These are phyloP conservation scores for Tetrapyrgos nigripes DNA, from an alignment of 1,284 basidiomycete species.

Conservation along the genomic window DNA sequence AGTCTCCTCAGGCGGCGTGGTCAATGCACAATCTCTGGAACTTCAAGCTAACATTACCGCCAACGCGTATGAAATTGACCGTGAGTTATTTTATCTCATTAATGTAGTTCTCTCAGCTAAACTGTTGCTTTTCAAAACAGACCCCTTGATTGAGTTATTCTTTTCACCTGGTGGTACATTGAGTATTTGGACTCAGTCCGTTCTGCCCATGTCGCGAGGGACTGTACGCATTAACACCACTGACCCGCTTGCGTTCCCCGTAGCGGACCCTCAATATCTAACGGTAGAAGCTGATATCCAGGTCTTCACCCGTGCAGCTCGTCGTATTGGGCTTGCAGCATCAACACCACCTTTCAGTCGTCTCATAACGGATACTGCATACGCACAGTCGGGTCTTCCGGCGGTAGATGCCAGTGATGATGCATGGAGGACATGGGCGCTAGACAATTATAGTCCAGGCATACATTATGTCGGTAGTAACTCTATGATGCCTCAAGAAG, in stretches of 20 bases:
- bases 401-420: constrained; percentile 1
- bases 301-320: constrained; percentile 14
- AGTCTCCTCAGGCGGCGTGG: not conserved
- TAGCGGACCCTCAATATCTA: constrained; percentile 17
- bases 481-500: constrained; percentile 10
- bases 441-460: constrained; percentile 5
- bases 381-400: not conserved
- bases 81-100: not conserved
- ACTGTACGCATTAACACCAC: constrained; percentile 20
- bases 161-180: constrained; percentile 9
- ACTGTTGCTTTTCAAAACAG: no score
- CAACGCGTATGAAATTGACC: constrained; percentile 5
- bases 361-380: constrained; percentile 1
- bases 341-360: constrained; percentile 20
- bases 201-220: constrained; percentile 16
- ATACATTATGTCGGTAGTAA: constrained; percentile 6
- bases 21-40: not conserved
- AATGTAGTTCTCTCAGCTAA: not conserved
- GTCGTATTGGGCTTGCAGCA: constrained; percentile 15
- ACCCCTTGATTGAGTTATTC: constrained; percentile 19
- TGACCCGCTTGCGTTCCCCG: constrained; percentile 14
- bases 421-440: not conserved
- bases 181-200: constrained; percentile 16
- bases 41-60: constrained; percentile 4
- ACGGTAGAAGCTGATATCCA: constrained; percentile 16